Conservation (phyloP, 257 asterid species). For the Rubia yunnanensis region DNA sequence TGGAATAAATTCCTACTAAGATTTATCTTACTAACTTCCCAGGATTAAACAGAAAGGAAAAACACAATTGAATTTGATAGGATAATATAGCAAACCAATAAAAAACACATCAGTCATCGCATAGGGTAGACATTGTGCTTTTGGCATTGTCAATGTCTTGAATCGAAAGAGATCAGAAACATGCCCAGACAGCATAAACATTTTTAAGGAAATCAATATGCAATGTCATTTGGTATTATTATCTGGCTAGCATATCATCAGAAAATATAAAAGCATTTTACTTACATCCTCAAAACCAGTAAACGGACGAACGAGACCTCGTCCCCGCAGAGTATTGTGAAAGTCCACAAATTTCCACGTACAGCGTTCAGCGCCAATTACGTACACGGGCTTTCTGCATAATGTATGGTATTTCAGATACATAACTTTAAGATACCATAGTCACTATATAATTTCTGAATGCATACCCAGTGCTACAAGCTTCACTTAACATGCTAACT, state of each 20-base stretch:
- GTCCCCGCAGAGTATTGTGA: slow-evolving; percentile 69
- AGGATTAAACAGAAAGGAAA: background rate
- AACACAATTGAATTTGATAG: background rate
- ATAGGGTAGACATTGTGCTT: background rate
- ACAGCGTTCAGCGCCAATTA: slow-evolving; percentile 81
- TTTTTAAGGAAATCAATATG: background rate
- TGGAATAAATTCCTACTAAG: background rate
- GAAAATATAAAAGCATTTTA: slow-evolving; percentile 8
- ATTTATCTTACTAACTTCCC: background rate
- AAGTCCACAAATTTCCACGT: slow-evolving; percentile 81
- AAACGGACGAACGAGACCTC: slow-evolving; percentile 82
- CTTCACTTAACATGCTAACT: slow-evolving; percentile 93
- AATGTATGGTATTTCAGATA: background rate
- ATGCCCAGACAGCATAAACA: background rate
- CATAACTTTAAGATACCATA: slow-evolving; percentile 8
- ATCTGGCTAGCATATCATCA: background rate
- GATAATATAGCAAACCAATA: background rate
- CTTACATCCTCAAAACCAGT: slow-evolving; percentile 99
- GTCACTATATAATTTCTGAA: slow-evolving; percentile 4
- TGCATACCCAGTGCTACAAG: slow-evolving; percentile 95
- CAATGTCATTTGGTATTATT: background rate
- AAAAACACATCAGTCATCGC: no score
- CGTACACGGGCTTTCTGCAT: slow-evolving; percentile 93
- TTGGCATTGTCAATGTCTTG: background rate
- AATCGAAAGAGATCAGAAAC: background rate